Base-by-base conservation (phyloP, 257 asterid genomes). In the Linderniella brevidens region DNA sequence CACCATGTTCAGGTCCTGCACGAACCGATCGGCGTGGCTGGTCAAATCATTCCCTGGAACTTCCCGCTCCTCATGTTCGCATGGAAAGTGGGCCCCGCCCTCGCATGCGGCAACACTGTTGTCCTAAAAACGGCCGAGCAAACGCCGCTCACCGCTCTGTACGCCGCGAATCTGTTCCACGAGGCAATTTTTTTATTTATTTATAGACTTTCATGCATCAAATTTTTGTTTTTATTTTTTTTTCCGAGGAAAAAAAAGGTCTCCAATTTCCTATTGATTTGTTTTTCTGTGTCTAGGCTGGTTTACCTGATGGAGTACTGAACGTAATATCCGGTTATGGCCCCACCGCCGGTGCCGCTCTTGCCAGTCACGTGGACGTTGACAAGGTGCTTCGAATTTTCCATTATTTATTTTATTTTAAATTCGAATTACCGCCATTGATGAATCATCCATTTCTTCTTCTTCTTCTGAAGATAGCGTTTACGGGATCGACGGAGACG, bases 401-500 rank as follows among this genome's bases (percentile, higher is more conserved):
- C 32, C 32, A 6, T 25, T 25, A 25, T 25, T 25, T 3, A 2
- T 25, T 3, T 25, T 2, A 25, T 25, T 6, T 25, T 25, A 25
- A 25, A 25, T 25, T 25, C 32, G 32, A 25, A 25, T 25, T 25
- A 25, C 6, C 32, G 32, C 32, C 32, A 25, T 25, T 25, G 6
- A 25, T 6, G 32, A 25, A 3, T n/a, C n/a, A n/a, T 25, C 32
- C 32, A 25, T 25, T 25, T 25, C 6, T 25, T 25, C 32, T 25
- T 6, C 32, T 25, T 6, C 6, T 3, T 2, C 3, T 65, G 65
- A 77, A 84, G 98, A 55, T 90, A 68, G 94, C 98, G 53, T 90
- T 90, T 79, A 85, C 99, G 20, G 99, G 96, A 55, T 85, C 99
- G 49, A 85, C 93, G 8, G 88, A 73, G 0, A 86, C 93, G 2